Conservation (phyloP, 169 alveolate species). For the Babesia sp. region DNA sequence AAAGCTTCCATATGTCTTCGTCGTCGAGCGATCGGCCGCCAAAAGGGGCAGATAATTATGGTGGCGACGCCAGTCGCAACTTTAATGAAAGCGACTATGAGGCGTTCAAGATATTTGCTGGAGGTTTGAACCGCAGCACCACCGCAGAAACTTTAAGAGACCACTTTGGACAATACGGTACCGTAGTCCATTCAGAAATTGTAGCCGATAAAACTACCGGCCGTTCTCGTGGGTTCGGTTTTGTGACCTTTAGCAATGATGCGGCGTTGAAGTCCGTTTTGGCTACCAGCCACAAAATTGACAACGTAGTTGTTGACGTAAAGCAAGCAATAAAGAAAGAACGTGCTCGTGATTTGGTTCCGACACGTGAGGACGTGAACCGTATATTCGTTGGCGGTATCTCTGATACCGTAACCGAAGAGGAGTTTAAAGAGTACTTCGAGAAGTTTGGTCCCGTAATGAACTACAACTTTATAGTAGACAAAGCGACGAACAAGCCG, state of each 20-base stretch:
- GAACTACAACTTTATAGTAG: conserved; percentile 83
- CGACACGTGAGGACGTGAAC: conserved; percentile 66
- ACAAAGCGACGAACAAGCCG: conserved; percentile 85
- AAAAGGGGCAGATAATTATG: conserved; percentile 2
- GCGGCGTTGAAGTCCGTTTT: conserved; percentile 75
- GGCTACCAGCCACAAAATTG: conserved; percentile 73
- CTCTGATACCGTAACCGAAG: conserved; percentile 71
- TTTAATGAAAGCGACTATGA: conserved; percentile 59
- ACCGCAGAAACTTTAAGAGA: conserved; percentile 70
- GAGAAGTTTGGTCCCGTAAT: conserved; percentile 84
- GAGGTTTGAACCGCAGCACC: conserved; percentile 73
- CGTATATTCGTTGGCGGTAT: conserved; percentile 92
- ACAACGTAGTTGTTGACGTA: conserved; percentile 70
- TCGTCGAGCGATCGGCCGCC: conserved; percentile 1
- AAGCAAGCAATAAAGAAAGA: conserved; percentile 78
- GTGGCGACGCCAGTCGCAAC: not conserved
- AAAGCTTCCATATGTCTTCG: conserved; percentile 11
- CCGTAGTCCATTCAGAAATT: conserved; percentile 72
- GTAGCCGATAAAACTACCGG: conserved; percentile 82
- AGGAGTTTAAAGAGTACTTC: conserved; percentile 83
- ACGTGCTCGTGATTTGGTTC: conserved; percentile 70
- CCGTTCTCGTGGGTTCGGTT: conserved; percentile 90
- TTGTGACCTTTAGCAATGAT: conserved; percentile 79
- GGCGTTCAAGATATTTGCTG: conserved; percentile 74
- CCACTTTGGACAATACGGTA: conserved; percentile 72